Evolutionary conservation across 352 stramenopile species (phyloP).

Genomic region (Globisporangium yorkense): DNA sequence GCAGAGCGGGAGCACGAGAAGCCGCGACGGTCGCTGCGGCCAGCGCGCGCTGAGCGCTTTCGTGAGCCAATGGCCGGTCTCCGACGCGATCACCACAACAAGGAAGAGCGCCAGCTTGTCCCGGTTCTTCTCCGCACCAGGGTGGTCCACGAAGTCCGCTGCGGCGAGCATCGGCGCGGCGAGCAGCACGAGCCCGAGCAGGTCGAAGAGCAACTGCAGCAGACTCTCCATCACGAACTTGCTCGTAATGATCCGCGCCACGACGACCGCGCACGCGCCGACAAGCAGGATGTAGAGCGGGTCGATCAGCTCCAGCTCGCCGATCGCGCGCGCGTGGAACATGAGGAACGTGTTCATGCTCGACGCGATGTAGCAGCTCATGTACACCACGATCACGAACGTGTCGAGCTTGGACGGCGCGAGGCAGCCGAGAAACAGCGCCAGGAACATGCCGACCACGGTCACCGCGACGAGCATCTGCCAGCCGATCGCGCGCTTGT

Average conservation of each 20-base stretch:
- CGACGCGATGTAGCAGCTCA: conserved; percentile 36
- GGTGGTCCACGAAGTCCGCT: conserved; percentile 35
- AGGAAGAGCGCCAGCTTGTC: conserved; percentile 44
- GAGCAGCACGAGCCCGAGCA: conserved; percentile 25
- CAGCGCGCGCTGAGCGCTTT: background rate
- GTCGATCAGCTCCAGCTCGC: conserved; percentile 28
- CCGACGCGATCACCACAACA: conserved; percentile 34
- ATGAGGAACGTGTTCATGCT: conserved; percentile 50
- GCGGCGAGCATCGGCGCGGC: conserved; percentile 32
- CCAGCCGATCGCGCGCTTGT: conserved; percentile 18
- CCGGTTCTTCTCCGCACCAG: conserved; percentile 21
- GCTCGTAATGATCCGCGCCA: conserved; percentile 46
- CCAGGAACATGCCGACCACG: conserved; percentile 20
- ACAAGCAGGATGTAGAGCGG: conserved; percentile 41
- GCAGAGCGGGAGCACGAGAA: conserved; percentile 10
- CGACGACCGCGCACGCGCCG: conserved; percentile 27
- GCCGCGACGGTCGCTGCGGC: conserved; percentile 4
- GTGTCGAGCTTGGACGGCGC: conserved; percentile 29
- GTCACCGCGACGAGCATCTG: conserved; percentile 32
- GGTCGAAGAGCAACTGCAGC: conserved; percentile 33
- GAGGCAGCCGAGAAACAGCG: conserved; percentile 29
- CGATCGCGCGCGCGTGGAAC: conserved; percentile 27
- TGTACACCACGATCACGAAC: conserved; percentile 35
- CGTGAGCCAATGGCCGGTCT: conserved; percentile 21
- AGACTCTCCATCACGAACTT: conserved; percentile 41